Percentiles rank a stretch among this genome's conserved stretches.
Conservation (phyloP, 208 protist genomes). For the Leishmania tarentolae region DNA sequence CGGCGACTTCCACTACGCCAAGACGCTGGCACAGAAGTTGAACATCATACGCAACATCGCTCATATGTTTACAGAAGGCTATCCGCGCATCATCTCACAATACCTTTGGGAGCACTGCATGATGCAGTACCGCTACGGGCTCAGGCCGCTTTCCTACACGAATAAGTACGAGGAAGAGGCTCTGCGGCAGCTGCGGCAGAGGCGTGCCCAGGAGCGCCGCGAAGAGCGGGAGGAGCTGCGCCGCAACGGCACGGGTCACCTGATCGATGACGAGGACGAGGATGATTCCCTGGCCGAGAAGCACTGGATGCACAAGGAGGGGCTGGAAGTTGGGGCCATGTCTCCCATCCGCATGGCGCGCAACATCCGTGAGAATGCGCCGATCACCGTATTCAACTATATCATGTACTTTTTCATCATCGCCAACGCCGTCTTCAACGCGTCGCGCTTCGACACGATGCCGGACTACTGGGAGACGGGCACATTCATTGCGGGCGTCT, state of each 20-base stretch:
- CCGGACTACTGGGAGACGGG: constrained; percentile 80
- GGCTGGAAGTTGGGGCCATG: constrained; percentile 49
- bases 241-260: constrained; percentile 35
- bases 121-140: constrained; percentile 77
- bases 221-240: constrained; percentile 49
- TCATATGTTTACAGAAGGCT: constrained; percentile 93
- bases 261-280: constrained; percentile 43
- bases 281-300: constrained; percentile 28
- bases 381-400: constrained; percentile 73
- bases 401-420: constrained; percentile 84
- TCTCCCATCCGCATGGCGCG: constrained; percentile 83
- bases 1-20: constrained; percentile 75
- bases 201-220: constrained; percentile 41
- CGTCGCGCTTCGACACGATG: constrained; percentile 80
- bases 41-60: constrained; percentile 83
- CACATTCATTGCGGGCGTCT: constrained; percentile 67
- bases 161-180: constrained; percentile 85
- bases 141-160: constrained; percentile 73
- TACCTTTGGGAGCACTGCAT: constrained; percentile 88
- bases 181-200: constrained; percentile 60
- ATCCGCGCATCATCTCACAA: constrained; percentile 86
- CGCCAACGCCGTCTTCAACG: constrained; percentile 89
- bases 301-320: constrained; percentile 49
- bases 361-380: constrained; percentile 86
- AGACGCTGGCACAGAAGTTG: constrained; percentile 45